Conservation (phyloP, 2,329 filamentous ascomycete species). For the Trichoderma citrinoviride region DNA sequence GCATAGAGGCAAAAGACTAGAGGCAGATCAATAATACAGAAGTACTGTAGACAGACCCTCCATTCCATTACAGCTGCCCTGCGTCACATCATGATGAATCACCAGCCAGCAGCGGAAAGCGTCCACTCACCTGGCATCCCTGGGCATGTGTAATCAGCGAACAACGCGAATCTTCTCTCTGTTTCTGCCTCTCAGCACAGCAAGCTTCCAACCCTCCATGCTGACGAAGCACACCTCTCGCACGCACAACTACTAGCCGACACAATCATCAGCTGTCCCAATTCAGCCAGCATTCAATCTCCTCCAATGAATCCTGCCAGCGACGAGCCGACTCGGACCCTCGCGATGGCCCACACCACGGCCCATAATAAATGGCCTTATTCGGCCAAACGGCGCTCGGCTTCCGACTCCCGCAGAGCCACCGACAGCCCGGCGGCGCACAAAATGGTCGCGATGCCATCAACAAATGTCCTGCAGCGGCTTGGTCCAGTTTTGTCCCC, state of each 20-base stretch:
- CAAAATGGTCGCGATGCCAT: constrained; percentile 11
- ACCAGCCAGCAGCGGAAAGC: neutral
- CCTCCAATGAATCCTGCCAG: neutral
- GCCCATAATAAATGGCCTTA: neutral
- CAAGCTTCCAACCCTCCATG: neutral
- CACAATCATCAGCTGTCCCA: neutral
- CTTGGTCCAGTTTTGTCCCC: neutral
- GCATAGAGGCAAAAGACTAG: neutral
- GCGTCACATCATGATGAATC: neutral
- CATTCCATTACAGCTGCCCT: neutral
- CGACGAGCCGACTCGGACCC: constrained; percentile 20
- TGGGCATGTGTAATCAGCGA: neutral
- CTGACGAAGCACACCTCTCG: neutral
- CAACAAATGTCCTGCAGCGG: neutral
- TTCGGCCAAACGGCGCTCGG: constrained; percentile 9
- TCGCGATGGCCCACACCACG: neutral
- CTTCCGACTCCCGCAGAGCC: constrained; percentile 16
- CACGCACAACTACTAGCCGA: neutral
- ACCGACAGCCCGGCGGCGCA: constrained; percentile 16
- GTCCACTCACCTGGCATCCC: neutral
- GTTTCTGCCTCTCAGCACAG: neutral
- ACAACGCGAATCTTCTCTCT: neutral
- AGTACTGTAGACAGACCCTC: neutral
- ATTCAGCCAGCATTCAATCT: neutral
- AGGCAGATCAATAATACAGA: neutral